Evolutionary conservation across 192 early-diverging fungal genomes (phyloP), one percentile per base, ranked within the genome.

Genomic region (Rhizophagus sp.): DNA sequence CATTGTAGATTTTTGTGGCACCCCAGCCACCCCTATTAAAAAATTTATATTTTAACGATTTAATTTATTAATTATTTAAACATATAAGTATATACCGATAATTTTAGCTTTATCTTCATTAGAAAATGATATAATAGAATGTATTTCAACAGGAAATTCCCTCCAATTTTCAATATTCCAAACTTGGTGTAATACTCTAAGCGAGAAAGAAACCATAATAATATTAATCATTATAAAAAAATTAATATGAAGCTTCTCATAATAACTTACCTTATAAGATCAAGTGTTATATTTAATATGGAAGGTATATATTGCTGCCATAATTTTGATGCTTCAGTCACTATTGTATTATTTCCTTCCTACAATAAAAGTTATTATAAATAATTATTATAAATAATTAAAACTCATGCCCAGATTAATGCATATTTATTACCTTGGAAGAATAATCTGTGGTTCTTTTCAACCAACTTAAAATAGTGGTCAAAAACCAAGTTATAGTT

Each of bases 51-150:
- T 47, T 47, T 13, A 47, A 12, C 4, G 1, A 47, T 12, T 47
- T 47, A 12, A 47, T 47, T 47, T 10, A 47, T 10, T 47, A 13
- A 8, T 7, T 64, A 0, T 57, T 57, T 57, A 57, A 19, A 57
- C 12, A 1, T n/a, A 22, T 7, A n/a, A 22, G 4, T 39, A n/a
- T 7, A 10, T 24, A 70, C 68, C 68, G 10, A 47, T 39, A 41
- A 44, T 41, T 9, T n/a, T n/a, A 22, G 71, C 47, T 52, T 73
- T 73, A 3, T 73, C 71, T 50, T 73, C 71, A 6, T 73, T 25
- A 27, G n/a, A 50, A 1, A 52, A 52, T 30, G 17, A 27, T 36
- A 73, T 10, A 11, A 73, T 27, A n/a, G 24, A 24, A 25, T 52
- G 71, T 73, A 73, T 34, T 73, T 73, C 71, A 2, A 27, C 24